These are phyloP conservation scores for Acacia crassicarpa DNA, from an alignment of 306 rosid genomes.

Conservation along the genomic window DNA sequence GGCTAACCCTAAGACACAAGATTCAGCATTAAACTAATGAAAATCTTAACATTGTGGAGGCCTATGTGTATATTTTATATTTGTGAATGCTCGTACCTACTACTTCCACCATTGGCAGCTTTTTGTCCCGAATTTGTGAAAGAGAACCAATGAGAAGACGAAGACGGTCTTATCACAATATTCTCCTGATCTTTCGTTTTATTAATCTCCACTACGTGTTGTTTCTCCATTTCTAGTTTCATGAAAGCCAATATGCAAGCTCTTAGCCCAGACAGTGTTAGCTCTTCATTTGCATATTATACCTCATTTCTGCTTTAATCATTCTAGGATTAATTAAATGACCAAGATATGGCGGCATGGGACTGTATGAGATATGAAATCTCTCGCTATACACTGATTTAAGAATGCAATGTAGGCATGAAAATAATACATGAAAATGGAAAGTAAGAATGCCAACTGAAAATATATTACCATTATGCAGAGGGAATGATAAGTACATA, in stretches of 20 bases:
- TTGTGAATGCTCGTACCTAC: neutral
- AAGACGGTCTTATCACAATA: neutral
- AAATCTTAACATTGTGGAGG: neutral
- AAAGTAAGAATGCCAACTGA: conserved; percentile 9
- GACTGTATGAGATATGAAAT: neutral
- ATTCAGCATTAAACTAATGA: neutral
- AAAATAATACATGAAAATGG: neutral
- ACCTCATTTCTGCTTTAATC: neutral
- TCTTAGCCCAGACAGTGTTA: conserved; percentile 21
- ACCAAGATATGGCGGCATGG: neutral
- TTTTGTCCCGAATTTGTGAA: conserved; percentile 15
- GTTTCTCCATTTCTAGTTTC: conserved; percentile 23
- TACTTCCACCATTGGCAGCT: conserved; percentile 20
- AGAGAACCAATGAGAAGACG: conserved; percentile 12
- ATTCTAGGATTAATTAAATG: conserved; percentile 10
- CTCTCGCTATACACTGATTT: neutral
- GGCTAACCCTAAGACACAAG: neutral
- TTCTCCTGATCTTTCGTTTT: conserved; percentile 22
- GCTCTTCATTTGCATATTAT: conserved; percentile 17
- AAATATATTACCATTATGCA: neutral
- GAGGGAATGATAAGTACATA: neutral
- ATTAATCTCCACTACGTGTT: conserved; percentile 31
- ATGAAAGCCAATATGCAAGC: neutral
- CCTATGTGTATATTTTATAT: neutral
- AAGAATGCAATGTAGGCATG: neutral